Percentiles rank a stretch among this genome's conserved stretches.
phyloP scores from a whole-genome alignment of 352 stramenopile genomes.

The Phytopythium cucurbitacearum region DNA sequence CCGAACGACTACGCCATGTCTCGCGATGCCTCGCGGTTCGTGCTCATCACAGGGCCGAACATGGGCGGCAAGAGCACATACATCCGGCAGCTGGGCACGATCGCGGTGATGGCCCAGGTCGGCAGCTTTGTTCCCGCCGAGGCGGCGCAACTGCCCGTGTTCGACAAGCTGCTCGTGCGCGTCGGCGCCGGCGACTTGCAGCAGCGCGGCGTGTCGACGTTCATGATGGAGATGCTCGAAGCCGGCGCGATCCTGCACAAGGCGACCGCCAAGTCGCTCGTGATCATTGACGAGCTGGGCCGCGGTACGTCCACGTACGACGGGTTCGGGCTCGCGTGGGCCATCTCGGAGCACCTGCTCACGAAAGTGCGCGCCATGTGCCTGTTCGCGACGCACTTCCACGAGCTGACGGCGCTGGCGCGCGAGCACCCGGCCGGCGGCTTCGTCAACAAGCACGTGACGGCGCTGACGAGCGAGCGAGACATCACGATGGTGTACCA shows the following conservation, averaged over 20 bases:
- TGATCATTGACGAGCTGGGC: constrained; percentile 99
- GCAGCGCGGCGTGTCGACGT: constrained; percentile 97
- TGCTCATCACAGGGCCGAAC: constrained; percentile 98
- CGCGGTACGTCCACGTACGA: constrained; percentile 98
- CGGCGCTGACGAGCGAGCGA: constrained; percentile 77
- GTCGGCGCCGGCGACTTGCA: constrained; percentile 97
- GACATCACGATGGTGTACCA: constrained; percentile 91
- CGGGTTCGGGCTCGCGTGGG: constrained; percentile 95
- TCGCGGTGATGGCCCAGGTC: constrained; percentile 95
- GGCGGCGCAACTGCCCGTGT: constrained; percentile 89
- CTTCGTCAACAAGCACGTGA: constrained; percentile 97
- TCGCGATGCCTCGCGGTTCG: constrained; percentile 83
- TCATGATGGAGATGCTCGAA: constrained; percentile 99
- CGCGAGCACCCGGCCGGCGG: constrained; percentile 50
- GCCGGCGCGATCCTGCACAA: constrained; percentile 94
- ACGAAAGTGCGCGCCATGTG: constrained; percentile 85
- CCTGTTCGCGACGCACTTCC: constrained; percentile 99
- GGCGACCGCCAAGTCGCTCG: constrained; percentile 91
- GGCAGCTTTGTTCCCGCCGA: constrained; percentile 96
- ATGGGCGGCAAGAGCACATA: constrained; percentile 99
- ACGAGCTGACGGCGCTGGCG: constrained; percentile 96
- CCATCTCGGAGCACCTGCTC: constrained; percentile 97
- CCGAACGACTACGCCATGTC: constrained; percentile 95
- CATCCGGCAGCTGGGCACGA: constrained; percentile 95
- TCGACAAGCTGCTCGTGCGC: constrained; percentile 95